Evolutionary conservation across 2,329 filamentous ascomycete species (phyloP).

Genomic region (Aaosphaeria arxii): DNA sequence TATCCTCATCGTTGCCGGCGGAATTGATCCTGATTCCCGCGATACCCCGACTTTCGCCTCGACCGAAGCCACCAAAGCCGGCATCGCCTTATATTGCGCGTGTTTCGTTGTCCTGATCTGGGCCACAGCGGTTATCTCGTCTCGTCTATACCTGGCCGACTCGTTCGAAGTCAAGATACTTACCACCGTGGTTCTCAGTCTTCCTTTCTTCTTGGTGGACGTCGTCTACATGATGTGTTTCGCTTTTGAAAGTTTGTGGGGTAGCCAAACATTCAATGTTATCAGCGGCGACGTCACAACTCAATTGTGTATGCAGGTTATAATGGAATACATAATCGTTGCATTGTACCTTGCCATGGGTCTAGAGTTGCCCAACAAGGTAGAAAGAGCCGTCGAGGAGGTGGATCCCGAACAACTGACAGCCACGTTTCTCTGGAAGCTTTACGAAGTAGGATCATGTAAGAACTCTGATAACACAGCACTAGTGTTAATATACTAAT

Average conservation of each 20-base stretch:
- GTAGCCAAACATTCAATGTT: constrained; percentile 29
- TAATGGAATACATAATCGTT: constrained; percentile 34
- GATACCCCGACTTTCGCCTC: constrained; percentile 25
- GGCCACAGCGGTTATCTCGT: constrained; percentile 34
- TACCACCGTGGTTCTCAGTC: constrained; percentile 32
- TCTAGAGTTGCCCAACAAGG: constrained; percentile 29
- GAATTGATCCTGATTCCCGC: constrained; percentile 32
- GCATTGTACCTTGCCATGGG: constrained; percentile 30
- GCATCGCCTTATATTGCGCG: constrained; percentile 29
- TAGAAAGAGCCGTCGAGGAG: constrained; percentile 21
- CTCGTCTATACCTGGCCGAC: constrained; percentile 31
- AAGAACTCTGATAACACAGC: not conserved
- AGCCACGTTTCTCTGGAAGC: constrained; percentile 31
- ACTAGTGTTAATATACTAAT: not conserved
- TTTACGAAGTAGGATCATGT: constrained; percentile 19
- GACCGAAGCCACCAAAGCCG: constrained; percentile 33
- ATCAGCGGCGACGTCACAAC: constrained; percentile 32
- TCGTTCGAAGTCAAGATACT: constrained; percentile 32
- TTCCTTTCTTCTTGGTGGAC: constrained; percentile 35
- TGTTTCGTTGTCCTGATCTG: constrained; percentile 33
- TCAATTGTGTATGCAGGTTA: constrained; percentile 36
- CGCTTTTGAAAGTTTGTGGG: constrained; percentile 27
- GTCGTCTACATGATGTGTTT: constrained; percentile 39
- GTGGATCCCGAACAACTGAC: constrained; percentile 24
- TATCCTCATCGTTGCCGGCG: constrained; percentile 33